Evolutionary conservation across 305 asterid genomes (phyloP).

Genomic region (Euphrasia arctica): DNA sequence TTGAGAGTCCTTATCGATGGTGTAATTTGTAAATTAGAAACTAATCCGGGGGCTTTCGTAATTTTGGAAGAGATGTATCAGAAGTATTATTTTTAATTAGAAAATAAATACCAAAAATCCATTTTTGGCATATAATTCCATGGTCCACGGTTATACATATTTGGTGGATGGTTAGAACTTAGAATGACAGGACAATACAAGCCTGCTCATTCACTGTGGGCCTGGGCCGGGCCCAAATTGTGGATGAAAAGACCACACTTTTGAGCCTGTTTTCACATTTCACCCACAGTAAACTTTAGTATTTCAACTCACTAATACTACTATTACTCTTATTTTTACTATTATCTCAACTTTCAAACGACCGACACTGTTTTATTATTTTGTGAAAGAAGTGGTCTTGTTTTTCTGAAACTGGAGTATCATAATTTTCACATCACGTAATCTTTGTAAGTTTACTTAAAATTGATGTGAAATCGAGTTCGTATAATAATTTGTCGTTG

Average conservation of each 20-base stretch:
- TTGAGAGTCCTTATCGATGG: not conserved
- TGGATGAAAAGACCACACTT: not conserved
- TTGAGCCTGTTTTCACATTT: not conserved
- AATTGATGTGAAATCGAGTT: not conserved
- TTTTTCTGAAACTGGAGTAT: too few species aligned
- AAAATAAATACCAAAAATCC: too few species aligned
- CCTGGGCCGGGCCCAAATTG: not conserved
- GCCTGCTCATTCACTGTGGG: not conserved
- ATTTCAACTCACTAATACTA: too few species aligned
- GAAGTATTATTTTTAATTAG: not conserved
- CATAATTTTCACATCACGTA: too few species aligned
- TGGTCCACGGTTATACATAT: not conserved
- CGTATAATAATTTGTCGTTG: too few species aligned
- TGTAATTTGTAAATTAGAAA: not conserved
- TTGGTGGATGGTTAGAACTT: not conserved
- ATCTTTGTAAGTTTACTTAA: too few species aligned
- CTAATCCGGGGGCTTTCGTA: not conserved
- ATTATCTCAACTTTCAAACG: too few species aligned
- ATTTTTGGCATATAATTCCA: not conserved
- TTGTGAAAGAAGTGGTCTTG: too few species aligned
- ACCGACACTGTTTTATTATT: too few species aligned
- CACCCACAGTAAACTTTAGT: conserved; percentile 14
- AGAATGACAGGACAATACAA: not conserved
- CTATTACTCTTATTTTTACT: too few species aligned
- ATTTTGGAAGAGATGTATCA: too few species aligned